Conservation (phyloP, 768 basidiomycete species). For the Tubosaeta brunneosetosa region DNA sequence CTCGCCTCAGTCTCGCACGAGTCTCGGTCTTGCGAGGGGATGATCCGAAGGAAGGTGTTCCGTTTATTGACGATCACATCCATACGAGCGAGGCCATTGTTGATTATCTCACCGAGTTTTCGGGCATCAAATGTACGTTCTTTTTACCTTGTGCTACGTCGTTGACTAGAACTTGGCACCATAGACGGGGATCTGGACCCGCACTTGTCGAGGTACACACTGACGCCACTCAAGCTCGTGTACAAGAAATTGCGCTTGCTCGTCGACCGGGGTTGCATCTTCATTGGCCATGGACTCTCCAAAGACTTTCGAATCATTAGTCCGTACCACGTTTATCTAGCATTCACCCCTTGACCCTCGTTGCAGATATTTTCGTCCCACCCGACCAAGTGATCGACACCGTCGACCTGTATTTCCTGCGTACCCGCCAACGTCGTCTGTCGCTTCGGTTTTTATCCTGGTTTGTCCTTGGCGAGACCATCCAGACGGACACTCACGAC, state of each 20-base stretch:
- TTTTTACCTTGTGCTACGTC: neutral
- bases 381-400: slow-evolving; percentile 96
- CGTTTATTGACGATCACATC: slow-evolving; percentile 98
- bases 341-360: neutral
- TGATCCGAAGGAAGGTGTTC: slow-evolving; percentile 72
- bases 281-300: slow-evolving; percentile 94
- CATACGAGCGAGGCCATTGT: slow-evolving; percentile 94
- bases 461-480: slow-evolving; percentile 88
- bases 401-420: slow-evolving; percentile 91
- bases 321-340: slow-evolving; percentile 36
- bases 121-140: slow-evolving; percentile 84
- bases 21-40: slow-evolving; percentile 91
- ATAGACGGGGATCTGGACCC: slow-evolving; percentile 92
- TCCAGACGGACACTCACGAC: slow-evolving; percentile 93
- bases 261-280: slow-evolving; percentile 93
- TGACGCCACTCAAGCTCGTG: slow-evolving; percentile 95
- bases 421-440: slow-evolving; percentile 75
- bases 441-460: slow-evolving; percentile 92
- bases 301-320: slow-evolving; percentile 99
- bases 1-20: slow-evolving; percentile 86
- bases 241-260: slow-evolving; percentile 95
- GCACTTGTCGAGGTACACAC: slow-evolving; percentile 71
- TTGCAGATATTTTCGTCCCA: slow-evolving; percentile 88
- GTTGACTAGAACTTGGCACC: slow-evolving; percentile 1
- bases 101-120: slow-evolving; percentile 95